phyloP scores from a whole-genome alignment of 371 early-diverging fungal genomes.

The Sporodiniella umbellata region DNA sequence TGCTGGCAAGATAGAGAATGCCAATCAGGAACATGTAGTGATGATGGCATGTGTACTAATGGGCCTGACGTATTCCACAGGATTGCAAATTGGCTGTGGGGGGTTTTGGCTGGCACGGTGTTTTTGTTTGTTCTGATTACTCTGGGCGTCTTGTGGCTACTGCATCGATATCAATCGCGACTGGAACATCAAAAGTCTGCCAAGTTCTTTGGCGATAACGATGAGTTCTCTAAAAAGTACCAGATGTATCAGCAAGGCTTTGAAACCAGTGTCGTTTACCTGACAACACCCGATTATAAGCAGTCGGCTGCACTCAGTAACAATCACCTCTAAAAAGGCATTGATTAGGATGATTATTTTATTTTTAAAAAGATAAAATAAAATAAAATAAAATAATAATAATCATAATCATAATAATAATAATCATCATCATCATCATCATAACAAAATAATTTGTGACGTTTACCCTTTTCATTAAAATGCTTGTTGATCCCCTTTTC shows the following conservation, averaged over 20 bases:
- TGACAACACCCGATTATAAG: slow-evolving; percentile 35
- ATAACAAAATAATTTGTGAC: neutral
- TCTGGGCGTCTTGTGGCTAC: slow-evolving; percentile 20
- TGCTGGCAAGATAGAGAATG: slow-evolving; percentile 28
- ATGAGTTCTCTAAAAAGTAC: slow-evolving; percentile 13
- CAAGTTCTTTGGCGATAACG: slow-evolving; percentile 22
- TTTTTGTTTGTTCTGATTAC: slow-evolving; percentile 18
- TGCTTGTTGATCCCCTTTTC: slow-evolving; percentile 2
- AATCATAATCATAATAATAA: no score
- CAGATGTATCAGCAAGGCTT: neutral
- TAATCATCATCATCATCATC: no score
- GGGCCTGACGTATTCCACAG: slow-evolving; percentile 16
- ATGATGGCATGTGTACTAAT: slow-evolving; percentile 9
- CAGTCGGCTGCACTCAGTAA: slow-evolving; percentile 29
- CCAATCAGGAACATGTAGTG: slow-evolving; percentile 13
- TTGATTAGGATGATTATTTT: no score
- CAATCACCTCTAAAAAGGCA: slow-evolving; percentile 10
- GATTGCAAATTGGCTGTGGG: slow-evolving; percentile 25
- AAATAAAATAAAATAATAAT: no score
- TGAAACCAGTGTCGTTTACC: slow-evolving; percentile 27
- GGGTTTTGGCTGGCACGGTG: slow-evolving; percentile 11
- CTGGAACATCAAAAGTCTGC: slow-evolving; percentile 22
- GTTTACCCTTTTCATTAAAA: neutral
- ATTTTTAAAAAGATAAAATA: no score
- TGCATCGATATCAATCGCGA: slow-evolving; percentile 28